A percentile compares a stretch with the other conserved stretches of the same genome.
Conservation (phyloP, 2,329 filamentous ascomycete species). For the Rasamsonia emersonii region DNA sequence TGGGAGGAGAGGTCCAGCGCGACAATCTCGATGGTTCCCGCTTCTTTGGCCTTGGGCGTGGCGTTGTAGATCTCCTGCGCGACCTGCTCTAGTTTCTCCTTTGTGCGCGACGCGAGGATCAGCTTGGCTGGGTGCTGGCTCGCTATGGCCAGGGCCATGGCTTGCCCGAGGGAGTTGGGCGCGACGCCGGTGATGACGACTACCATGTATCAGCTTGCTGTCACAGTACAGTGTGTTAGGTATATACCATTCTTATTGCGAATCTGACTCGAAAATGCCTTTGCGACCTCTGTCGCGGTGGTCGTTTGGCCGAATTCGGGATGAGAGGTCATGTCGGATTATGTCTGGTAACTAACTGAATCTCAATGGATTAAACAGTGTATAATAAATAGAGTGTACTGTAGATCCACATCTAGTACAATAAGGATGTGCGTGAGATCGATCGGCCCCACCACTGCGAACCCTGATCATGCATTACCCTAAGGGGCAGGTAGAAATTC, state of each 20-base stretch:
- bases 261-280: slow-evolving; percentile 14
- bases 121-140: slow-evolving; percentile 21
- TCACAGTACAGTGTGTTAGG: not conserved
- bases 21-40: slow-evolving; percentile 1
- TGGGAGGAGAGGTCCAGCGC: slow-evolving; percentile 22
- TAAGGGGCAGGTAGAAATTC: too few species aligned
- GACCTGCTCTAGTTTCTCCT: slow-evolving; percentile 23
- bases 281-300: slow-evolving; percentile 27
- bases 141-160: slow-evolving; percentile 25
- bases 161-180: slow-evolving; percentile 26
- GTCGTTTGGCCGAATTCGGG: slow-evolving; percentile 25
- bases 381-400: too few species aligned
- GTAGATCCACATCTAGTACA: too few species aligned
- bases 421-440: too few species aligned
- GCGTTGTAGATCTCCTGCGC: slow-evolving; percentile 14
- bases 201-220: slow-evolving; percentile 3
- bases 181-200: slow-evolving; percentile 34
- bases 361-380: slow-evolving; percentile 7
- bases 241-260: slow-evolving; percentile 12
- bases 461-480: too few species aligned
- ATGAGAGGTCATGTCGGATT: slow-evolving; percentile 33
- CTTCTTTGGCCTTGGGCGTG: slow-evolving; percentile 2
- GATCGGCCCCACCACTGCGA: too few species aligned
- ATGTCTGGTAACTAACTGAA: too few species aligned
- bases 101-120: slow-evolving; percentile 31